A percentile compares a stretch with the other conserved stretches of the same genome.
phyloP scores from a whole-genome alignment of 208 protist species.

The Perkinsela sp. region DNA sequence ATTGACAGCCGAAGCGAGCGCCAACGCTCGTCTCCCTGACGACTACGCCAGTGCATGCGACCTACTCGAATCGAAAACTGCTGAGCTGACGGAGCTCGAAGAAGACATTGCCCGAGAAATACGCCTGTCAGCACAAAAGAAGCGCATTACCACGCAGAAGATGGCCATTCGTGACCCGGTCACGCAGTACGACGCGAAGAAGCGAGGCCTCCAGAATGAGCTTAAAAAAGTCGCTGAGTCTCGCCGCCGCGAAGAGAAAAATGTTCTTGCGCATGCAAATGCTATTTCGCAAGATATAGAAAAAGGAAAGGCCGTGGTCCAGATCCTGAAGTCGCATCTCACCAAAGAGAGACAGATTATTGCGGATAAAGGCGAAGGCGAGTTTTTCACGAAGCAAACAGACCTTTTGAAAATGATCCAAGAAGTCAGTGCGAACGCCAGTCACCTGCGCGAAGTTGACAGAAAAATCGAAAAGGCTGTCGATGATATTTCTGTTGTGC shows the following conservation, averaged over 20 bases:
- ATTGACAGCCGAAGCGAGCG: background rate
- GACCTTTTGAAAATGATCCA: too few species aligned
- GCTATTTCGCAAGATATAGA: background rate
- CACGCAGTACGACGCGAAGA: background rate
- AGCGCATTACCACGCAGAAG: background rate
- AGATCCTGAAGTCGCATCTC: background rate
- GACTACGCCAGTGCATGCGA: background rate
- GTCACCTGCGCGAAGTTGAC: background rate
- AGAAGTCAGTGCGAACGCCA: background rate
- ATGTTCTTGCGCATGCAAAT: background rate
- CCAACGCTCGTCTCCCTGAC: background rate
- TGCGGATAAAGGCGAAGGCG: too few species aligned
- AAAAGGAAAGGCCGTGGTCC: background rate
- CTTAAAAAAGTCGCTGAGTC: background rate
- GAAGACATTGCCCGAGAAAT: background rate
- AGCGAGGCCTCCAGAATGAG: background rate
- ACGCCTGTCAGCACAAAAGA: background rate
- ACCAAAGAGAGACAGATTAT: background rate
- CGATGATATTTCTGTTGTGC: background rate
- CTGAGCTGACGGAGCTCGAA: background rate
- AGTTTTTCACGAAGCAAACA: too few species aligned
- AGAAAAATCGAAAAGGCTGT: background rate
- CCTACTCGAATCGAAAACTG: background rate
- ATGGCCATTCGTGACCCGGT: background rate
- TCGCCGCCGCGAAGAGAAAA: background rate